A percentile compares a stretch with the other conserved stretches of the same genome.
These are phyloP conservation scores for Simmondsia chinensis DNA, from an alignment of 148 eudicot genomes.

Conservation along the genomic window DNA sequence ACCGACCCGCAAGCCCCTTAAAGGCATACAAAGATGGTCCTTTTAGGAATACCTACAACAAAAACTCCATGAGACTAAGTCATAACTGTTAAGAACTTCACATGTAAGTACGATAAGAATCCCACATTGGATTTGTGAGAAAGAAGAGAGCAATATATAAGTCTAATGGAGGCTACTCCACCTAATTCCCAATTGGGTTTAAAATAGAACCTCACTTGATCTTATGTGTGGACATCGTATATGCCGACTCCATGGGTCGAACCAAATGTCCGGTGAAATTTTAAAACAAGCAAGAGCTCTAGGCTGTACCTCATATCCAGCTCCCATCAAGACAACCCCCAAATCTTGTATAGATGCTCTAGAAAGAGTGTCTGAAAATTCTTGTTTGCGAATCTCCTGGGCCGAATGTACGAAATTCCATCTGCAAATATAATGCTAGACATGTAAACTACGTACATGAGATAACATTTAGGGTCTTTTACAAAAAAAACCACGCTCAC, in stretches of 20 bases:
- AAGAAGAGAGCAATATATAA: neutral
- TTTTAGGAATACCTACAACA: slow-evolving; percentile 66
- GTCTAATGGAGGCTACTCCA: too few relatives aligned
- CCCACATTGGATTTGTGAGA: neutral
- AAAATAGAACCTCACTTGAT: too few relatives aligned
- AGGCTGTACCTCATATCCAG: slow-evolving; percentile 76
- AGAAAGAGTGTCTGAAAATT: slow-evolving; percentile 63
- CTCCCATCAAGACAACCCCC: slow-evolving; percentile 86
- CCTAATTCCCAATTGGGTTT: too few relatives aligned
- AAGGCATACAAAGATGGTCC: slow-evolving; percentile 92
- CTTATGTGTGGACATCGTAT: too few relatives aligned
- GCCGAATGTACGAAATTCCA: slow-evolving; percentile 75
- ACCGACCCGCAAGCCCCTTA: slow-evolving; percentile 87
- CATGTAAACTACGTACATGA: neutral
- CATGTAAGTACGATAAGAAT: too few relatives aligned
- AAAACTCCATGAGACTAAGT: too few relatives aligned
- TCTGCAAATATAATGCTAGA: slow-evolving; percentile 23
- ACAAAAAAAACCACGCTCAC: too few relatives aligned
- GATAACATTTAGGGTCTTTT: too few relatives aligned
- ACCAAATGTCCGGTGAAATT: neutral
- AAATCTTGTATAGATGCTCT: slow-evolving; percentile 78
- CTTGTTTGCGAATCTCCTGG: slow-evolving; percentile 73
- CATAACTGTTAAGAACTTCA: too few relatives aligned
- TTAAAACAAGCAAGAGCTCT: neutral
- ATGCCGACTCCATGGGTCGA: too few relatives aligned